These are phyloP conservation scores for Pyrus hybrid DNA, from an alignment of 331 rosid species.

Conservation along the genomic window DNA sequence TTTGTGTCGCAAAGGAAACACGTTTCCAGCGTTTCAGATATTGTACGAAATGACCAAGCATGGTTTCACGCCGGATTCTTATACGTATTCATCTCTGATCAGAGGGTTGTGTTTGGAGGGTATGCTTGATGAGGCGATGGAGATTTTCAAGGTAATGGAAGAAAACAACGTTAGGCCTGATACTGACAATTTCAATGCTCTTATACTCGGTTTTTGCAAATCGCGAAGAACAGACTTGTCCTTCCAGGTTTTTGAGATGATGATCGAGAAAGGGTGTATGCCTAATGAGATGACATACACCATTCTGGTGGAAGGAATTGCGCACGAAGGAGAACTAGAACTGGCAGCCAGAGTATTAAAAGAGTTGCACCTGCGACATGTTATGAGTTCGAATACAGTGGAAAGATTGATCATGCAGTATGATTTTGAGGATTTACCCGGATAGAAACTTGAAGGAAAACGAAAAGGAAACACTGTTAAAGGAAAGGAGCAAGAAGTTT, in stretches of 20 bases:
- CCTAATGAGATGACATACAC: slow-evolving; percentile 78
- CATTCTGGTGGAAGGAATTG: slow-evolving; percentile 76
- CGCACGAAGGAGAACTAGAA: slow-evolving; percentile 33
- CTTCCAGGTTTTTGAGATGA: slow-evolving; percentile 48
- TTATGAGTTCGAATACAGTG: slow-evolving; percentile 48
- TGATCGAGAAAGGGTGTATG: slow-evolving; percentile 59
- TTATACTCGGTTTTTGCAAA: slow-evolving; percentile 72
- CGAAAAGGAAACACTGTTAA: background rate
- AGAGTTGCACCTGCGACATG: slow-evolving; percentile 45
- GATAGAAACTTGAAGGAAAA: slow-evolving; percentile 1
- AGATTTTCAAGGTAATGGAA: slow-evolving; percentile 67
- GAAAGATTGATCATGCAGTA: slow-evolving; percentile 73
- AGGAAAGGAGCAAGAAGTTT: background rate
- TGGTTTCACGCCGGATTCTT: slow-evolving; percentile 74
- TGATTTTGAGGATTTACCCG: slow-evolving; percentile 39
- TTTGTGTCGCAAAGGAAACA: slow-evolving; percentile 81
- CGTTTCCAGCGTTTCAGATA: slow-evolving; percentile 74
- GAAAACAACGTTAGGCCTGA: slow-evolving; percentile 49
- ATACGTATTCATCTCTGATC: slow-evolving; percentile 72
- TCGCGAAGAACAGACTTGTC: slow-evolving; percentile 52
- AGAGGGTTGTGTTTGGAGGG: slow-evolving; percentile 84
- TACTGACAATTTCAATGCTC: slow-evolving; percentile 71
- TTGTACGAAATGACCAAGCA: slow-evolving; percentile 72
- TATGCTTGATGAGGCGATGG: slow-evolving; percentile 70
- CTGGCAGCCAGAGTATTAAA: slow-evolving; percentile 52